Evolutionary conservation across 352 stramenopile species (phyloP).

Genomic region (Phytopythium oedochilum): DNA sequence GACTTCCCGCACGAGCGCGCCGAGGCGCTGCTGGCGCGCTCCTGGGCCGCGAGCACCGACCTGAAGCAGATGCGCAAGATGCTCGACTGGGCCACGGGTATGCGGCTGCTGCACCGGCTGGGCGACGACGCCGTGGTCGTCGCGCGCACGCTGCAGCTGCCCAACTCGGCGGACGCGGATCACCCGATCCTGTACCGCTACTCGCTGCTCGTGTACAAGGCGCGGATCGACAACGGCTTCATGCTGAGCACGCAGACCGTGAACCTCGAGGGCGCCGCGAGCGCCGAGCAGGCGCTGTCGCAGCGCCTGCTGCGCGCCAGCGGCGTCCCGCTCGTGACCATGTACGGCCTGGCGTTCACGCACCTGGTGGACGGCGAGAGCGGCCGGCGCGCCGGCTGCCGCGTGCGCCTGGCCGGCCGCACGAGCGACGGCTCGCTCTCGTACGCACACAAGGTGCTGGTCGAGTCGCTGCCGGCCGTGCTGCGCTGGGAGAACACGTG

Average conservation of each 20-base stretch:
- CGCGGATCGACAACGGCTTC: slow-evolving; percentile 13
- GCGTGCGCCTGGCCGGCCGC: slow-evolving; percentile 22
- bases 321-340: slow-evolving; percentile 21
- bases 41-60: slow-evolving; percentile 31
- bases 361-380: slow-evolving; percentile 1
- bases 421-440: slow-evolving; percentile 22
- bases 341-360: slow-evolving; percentile 32
- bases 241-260: slow-evolving; percentile 27
- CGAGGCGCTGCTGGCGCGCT: slow-evolving; percentile 19
- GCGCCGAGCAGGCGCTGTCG: slow-evolving; percentile 15
- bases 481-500: slow-evolving; percentile 36
- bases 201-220: slow-evolving; percentile 21
- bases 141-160: slow-evolving; percentile 20
- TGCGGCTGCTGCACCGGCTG: slow-evolving; percentile 30
- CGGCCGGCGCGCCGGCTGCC: slow-evolving; percentile 9
- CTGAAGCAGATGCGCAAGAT: slow-evolving; percentile 17
- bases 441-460: slow-evolving; percentile 31
- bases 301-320: slow-evolving; percentile 13
- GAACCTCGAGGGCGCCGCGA: slow-evolving; percentile 12
- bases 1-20: slow-evolving; percentile 26
- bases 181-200: slow-evolving; percentile 27
- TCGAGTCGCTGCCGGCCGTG: slow-evolving; percentile 30
- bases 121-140: slow-evolving; percentile 19
- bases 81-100: slow-evolving; percentile 25
- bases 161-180: slow-evolving; percentile 19